A percentile compares a stretch with the other conserved stretches of the same genome.
Conservation (phyloP, 2,329 filamentous ascomycete genomes). For the Parafenestella ontariensis region DNA sequence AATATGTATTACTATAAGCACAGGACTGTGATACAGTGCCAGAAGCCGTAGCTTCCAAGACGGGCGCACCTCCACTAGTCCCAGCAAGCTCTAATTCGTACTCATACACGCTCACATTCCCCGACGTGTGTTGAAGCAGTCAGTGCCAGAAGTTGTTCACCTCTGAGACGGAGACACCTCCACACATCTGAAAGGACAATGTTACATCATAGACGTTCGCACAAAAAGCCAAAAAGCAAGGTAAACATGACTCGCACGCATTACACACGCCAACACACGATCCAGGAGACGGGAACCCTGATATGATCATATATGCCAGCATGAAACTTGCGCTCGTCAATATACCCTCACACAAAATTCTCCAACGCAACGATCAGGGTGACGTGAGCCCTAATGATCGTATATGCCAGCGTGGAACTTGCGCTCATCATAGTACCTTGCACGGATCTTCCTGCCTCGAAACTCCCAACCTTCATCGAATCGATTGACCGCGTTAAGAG, state of each 20-base stretch:
- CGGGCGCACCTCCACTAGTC: no score
- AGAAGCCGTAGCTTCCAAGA: no score
- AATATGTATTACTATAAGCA: neutral
- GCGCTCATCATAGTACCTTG: conserved; percentile 81
- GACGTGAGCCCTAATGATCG: conserved; percentile 26
- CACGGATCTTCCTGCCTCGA: conserved; percentile 83
- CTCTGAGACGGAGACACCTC: neutral
- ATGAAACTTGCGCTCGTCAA: no score
- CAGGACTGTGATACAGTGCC: neutral
- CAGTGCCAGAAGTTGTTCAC: neutral
- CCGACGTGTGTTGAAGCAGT: no score
- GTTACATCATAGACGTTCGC: neutral
- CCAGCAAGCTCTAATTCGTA: no score
- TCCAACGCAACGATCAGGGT: no score
- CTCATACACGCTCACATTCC: no score
- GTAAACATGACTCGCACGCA: neutral
- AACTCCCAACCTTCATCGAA: conserved; percentile 92
- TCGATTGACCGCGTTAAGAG: conserved; percentile 85
- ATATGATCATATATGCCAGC: neutral
- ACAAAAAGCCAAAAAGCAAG: neutral
- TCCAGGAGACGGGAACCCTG: neutral
- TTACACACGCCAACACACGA: neutral
- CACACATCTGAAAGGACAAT: neutral
- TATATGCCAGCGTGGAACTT: conserved; percentile 71
- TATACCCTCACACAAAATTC: no score